These are phyloP conservation scores for Cytospora piceae DNA, from an alignment of 2,329 filamentous ascomycete species.

Conservation along the genomic window DNA sequence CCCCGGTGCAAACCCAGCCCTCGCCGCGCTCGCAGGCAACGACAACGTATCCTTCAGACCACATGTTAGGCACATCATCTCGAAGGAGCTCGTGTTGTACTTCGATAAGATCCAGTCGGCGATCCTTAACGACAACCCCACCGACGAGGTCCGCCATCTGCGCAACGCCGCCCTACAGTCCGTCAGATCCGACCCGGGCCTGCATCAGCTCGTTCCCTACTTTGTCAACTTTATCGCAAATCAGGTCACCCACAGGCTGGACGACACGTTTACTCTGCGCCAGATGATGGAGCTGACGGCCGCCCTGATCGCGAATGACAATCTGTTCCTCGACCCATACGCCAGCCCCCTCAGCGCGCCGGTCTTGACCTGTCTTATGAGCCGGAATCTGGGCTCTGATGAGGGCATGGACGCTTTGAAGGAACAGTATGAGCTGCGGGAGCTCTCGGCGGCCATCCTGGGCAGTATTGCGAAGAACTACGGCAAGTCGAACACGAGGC, in stretches of 20 bases:
- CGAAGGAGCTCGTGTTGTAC: slow-evolving; percentile 93
- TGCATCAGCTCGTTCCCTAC: slow-evolving; percentile 95
- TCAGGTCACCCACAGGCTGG: slow-evolving; percentile 91
- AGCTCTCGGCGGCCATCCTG: slow-evolving; percentile 81
- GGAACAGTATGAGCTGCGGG: slow-evolving; percentile 78
- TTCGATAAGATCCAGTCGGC: slow-evolving; percentile 94
- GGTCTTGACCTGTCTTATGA: slow-evolving; percentile 88
- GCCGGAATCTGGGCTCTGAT: slow-evolving; percentile 72
- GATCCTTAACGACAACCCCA: slow-evolving; percentile 83
- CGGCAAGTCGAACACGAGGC: slow-evolving; percentile 75
- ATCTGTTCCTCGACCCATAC: slow-evolving; percentile 72
- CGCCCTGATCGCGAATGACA: slow-evolving; percentile 81
- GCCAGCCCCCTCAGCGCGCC: slow-evolving; percentile 74
- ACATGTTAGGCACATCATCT: slow-evolving; percentile 92
- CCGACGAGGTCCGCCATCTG: slow-evolving; percentile 72
- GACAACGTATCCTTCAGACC: slow-evolving; percentile 86
- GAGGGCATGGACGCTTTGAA: slow-evolving; percentile 56
- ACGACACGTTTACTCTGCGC: slow-evolving; percentile 84
- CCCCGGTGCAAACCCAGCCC: slow-evolving; percentile 80
- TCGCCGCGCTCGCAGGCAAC: slow-evolving; percentile 81
- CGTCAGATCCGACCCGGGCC: slow-evolving; percentile 83
- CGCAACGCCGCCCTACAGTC: slow-evolving; percentile 84
- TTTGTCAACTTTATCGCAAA: slow-evolving; percentile 96
- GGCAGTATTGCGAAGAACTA: slow-evolving; percentile 81
- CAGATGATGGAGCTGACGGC: slow-evolving; percentile 92